Conservation (phyloP, 2,329 filamentous ascomycete genomes). For the Thielaviopsis euricoi region DNA sequence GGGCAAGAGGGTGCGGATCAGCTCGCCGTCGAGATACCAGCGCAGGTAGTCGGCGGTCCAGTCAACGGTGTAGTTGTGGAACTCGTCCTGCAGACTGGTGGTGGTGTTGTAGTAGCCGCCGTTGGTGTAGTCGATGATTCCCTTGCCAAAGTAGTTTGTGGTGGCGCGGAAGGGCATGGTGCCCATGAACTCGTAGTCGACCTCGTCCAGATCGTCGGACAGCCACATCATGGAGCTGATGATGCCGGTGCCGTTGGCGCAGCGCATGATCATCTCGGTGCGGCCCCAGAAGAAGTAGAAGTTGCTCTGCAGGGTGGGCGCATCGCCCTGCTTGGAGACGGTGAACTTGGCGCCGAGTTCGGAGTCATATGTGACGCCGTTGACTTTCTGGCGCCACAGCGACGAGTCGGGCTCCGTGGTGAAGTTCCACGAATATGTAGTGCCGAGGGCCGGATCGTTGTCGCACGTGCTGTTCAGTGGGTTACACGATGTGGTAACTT, state of each 20-base stretch:
- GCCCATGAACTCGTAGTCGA: slow-evolving; percentile 75
- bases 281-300: slow-evolving; percentile 81
- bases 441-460: slow-evolving; percentile 53
- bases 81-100: slow-evolving; percentile 38
- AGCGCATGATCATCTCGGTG: slow-evolving; percentile 63
- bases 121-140: slow-evolving; percentile 44
- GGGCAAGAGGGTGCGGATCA: slow-evolving; percentile 46
- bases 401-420: slow-evolving; percentile 41
- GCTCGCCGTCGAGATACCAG: slow-evolving; percentile 53
- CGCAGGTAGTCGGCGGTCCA: slow-evolving; percentile 53
- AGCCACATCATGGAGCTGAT: slow-evolving; percentile 71
- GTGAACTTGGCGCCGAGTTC: slow-evolving; percentile 54
- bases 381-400: slow-evolving; percentile 51
- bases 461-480: slow-evolving; percentile 58
- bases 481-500: slow-evolving; percentile 65
- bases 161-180: slow-evolving; percentile 44
- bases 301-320: slow-evolving; percentile 60
- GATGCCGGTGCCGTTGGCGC: slow-evolving; percentile 57
- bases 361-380: slow-evolving; percentile 44
- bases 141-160: slow-evolving; percentile 71
- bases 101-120: slow-evolving; percentile 41
- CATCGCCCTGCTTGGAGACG: slow-evolving; percentile 52
- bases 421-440: slow-evolving; percentile 45
- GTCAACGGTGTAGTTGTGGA: slow-evolving; percentile 60
- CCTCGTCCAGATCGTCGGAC: slow-evolving; percentile 71